phyloP scores from a whole-genome alignment of 2,329 filamentous ascomycete genomes.

The Diplodia intermedia region DNA sequence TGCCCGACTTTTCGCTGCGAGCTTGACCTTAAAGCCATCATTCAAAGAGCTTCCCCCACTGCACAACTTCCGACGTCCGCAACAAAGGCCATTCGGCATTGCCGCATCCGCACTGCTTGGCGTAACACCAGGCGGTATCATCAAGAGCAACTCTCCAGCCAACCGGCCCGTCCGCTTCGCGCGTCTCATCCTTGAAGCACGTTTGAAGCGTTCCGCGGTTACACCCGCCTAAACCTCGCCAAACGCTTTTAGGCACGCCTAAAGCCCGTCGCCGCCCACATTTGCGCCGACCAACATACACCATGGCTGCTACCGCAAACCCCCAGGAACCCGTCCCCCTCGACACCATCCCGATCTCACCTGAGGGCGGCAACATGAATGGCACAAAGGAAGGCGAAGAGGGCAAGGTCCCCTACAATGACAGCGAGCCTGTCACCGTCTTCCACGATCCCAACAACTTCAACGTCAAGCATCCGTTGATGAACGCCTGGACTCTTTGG shows the following conservation, averaged over 20 bases:
- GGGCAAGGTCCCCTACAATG: conserved; percentile 49
- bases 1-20: conserved; percentile 28
- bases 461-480: conserved; percentile 98
- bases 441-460: conserved; percentile 99
- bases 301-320: conserved; percentile 39
- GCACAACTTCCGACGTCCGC: conserved; percentile 3
- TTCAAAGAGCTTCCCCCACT: conserved; percentile 2
- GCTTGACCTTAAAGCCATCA: conserved; percentile 8
- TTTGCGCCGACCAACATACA: conserved; percentile 13
- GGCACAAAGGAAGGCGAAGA: conserved; percentile 50
- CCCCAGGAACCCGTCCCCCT: conserved; percentile 59
- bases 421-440: conserved; percentile 78
- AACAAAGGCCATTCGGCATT: conserved; percentile 14
- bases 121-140: conserved; percentile 13
- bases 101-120: conserved; percentile 18
- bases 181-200: conserved; percentile 31
- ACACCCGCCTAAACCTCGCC: conserved; percentile 29
- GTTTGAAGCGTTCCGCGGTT: conserved; percentile 31
- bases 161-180: conserved; percentile 22
- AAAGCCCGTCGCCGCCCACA: conserved; percentile 23
- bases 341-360: conserved; percentile 64
- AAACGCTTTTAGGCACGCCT: conserved; percentile 30
- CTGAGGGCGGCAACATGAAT: conserved; percentile 54
- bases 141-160: conserved; percentile 12
- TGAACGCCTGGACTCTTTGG: conserved; percentile 98